Evolutionary conservation across 2,329 filamentous ascomycete species (phyloP), one percentile per base, ranked within the genome.

Genomic region (Aspergillus viridinutans): DNA sequence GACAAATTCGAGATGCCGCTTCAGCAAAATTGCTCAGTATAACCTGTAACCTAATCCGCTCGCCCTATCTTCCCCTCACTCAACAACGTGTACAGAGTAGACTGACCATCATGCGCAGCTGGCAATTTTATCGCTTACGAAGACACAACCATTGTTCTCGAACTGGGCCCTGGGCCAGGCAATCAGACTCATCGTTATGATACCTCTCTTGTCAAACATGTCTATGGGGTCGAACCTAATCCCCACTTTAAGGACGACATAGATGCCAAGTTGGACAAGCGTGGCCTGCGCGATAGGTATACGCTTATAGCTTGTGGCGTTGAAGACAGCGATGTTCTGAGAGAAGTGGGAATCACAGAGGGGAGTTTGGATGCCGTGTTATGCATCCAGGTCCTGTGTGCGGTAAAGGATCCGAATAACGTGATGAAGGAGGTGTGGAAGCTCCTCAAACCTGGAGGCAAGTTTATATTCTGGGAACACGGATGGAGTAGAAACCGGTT

Each of bases 401-500:
- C 76, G 3, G 72, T 79, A 3, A 28, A 54, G n/a, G 58, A 67
- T 47, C 52, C 56, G 1, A 60, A 58, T 28, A 54, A 9, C 5
- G 63, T 67, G 26, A 64, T 64, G 56, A 59, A 53, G n/a, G 60
- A 56, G 50, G 56, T 79, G n/a, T 76, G 74, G 59, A 71, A 71
- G 52, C 60, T 80, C 28, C 60, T 81, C 45, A 80, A 75, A 58
- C 78, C 78, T 0, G 78, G 78, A 1, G 78, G 78, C 12, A 73
- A 70, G 48, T 75, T 80, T 56, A 67, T 81, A 26, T 79, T 80
- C 54, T 80, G 78, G 74, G 78, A 80, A 59, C 78, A 80, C 55
- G 58, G 53, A 20, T 49, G 45, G 42, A 68, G 58, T 50, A 43
- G 48, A 38, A 42, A 66, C n/a, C 23, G 21, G 40, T 25, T 72